Evolutionary conservation across 192 early-diverging fungal genomes (phyloP).

Genomic region (Entomortierella parvispora): DNA sequence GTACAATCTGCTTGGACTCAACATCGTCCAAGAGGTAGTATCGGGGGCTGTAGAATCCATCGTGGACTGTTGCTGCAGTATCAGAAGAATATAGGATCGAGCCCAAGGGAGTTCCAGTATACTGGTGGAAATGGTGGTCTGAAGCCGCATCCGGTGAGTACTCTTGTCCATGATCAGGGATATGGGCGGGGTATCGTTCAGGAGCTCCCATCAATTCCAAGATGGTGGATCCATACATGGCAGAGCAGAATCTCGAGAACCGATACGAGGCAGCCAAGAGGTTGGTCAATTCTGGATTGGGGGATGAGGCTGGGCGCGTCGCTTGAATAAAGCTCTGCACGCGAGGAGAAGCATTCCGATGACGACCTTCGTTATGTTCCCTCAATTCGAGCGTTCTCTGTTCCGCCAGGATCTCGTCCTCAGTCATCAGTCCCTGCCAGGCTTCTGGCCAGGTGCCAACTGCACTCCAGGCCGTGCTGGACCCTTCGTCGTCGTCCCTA

Average conservation of each 20-base stretch:
- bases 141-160: neutral
- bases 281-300: conserved; percentile 42
- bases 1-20: conserved; percentile 53
- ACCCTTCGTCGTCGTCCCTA: conserved; percentile 38
- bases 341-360: conserved; percentile 4
- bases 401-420: conserved; percentile 34
- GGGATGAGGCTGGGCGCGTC: neutral
- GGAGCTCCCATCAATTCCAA: conserved; percentile 46
- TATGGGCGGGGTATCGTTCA: conserved; percentile 30
- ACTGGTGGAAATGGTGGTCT: conserved; percentile 32
- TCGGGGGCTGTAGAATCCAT: conserved; percentile 53
- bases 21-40: conserved; percentile 60
- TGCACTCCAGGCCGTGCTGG: conserved; percentile 39
- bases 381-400: conserved; percentile 20
- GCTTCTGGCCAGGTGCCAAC: conserved; percentile 21
- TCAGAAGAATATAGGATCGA: conserved; percentile 56
- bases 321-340: neutral
- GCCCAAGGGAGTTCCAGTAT: conserved; percentile 46
- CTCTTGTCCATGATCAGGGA: neutral
- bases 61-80: conserved; percentile 29
- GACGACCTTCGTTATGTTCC: conserved; percentile 31
- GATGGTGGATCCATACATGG: conserved; percentile 35
- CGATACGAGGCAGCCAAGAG: conserved; percentile 44
- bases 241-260: conserved; percentile 48
- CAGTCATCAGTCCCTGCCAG: conserved; percentile 28